These are phyloP conservation scores for Globisporangium cederbergense DNA, from an alignment of 352 stramenopile genomes.

Conservation along the genomic window DNA sequence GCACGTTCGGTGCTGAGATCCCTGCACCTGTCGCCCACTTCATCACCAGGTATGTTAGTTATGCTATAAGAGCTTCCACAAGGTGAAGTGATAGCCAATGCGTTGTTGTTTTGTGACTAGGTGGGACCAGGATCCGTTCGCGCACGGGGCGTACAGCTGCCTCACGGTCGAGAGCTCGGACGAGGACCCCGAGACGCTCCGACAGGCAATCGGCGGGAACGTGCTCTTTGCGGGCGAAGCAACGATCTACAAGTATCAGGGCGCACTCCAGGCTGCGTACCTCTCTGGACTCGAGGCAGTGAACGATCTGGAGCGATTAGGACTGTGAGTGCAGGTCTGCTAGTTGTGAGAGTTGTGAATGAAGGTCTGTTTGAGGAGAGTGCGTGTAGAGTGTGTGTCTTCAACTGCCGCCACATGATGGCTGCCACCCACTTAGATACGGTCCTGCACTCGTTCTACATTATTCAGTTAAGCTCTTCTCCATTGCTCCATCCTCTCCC, in stretches of 20 bases:
- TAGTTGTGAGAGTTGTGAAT: too few species aligned
- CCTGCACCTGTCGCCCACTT: conserved; percentile 38
- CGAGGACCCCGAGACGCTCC: conserved; percentile 50
- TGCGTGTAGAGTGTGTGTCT: not conserved
- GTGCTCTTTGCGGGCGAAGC: conserved; percentile 70
- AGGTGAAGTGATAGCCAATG: not conserved
- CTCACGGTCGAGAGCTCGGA: conserved; percentile 58
- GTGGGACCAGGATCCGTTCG: conserved; percentile 61
- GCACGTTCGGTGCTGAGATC: conserved; percentile 39
- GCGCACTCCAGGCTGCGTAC: conserved; percentile 60
- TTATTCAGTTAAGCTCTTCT: too few species aligned
- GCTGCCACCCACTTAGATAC: too few species aligned
- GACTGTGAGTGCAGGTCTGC: conserved; percentile 1
- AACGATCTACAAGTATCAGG: conserved; percentile 67
- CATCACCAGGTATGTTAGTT: conserved; percentile 36
- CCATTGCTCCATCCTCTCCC: not conserved
- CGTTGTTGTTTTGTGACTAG: conserved; percentile 16
- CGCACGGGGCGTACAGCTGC: conserved; percentile 58
- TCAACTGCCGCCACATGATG: too few species aligned
- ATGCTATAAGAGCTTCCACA: not conserved
- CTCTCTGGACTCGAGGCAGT: conserved; percentile 41
- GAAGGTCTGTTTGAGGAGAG: too few species aligned
- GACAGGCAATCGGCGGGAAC: conserved; percentile 30
- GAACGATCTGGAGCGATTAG: conserved; percentile 26
- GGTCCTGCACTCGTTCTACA: too few species aligned